These are phyloP conservation scores for Alternaria ethzedia DNA, from an alignment of 2,329 filamentous ascomycete species.

Conservation along the genomic window DNA sequence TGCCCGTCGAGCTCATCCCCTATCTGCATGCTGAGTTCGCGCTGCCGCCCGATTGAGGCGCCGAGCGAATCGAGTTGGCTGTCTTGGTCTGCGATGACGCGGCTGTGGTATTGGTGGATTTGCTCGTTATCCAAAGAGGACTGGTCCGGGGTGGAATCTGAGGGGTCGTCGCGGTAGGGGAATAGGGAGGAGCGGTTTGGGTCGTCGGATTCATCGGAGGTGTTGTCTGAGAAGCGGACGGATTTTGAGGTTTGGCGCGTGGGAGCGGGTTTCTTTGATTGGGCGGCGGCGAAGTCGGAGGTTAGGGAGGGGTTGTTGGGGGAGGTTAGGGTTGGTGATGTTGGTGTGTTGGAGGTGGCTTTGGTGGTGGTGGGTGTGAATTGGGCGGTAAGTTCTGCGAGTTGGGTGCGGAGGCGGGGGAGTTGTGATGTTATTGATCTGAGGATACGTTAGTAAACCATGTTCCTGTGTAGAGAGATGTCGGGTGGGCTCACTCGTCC, in stretches of 20 bases:
- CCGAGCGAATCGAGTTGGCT: slow-evolving; percentile 88
- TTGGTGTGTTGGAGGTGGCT: slow-evolving; percentile 41
- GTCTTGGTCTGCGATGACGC: slow-evolving; percentile 87
- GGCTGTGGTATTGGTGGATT: slow-evolving; percentile 82
- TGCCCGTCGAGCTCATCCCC: slow-evolving; percentile 94
- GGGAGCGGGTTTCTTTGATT: slow-evolving; percentile 35
- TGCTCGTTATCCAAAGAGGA: slow-evolving; percentile 76
- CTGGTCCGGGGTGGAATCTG: slow-evolving; percentile 57
- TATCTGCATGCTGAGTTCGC: slow-evolving; percentile 93
- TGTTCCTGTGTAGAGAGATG: not conserved
- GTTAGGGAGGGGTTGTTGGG: slow-evolving; percentile 52
- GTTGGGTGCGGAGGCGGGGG: slow-evolving; percentile 73
- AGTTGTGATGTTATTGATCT: slow-evolving; percentile 62
- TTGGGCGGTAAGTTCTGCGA: slow-evolving; percentile 72
- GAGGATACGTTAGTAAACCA: not conserved
- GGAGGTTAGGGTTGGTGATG: slow-evolving; percentile 49
- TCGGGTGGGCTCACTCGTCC: slow-evolving; percentile 57
- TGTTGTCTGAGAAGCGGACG: slow-evolving; percentile 80
- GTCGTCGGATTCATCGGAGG: slow-evolving; percentile 52
- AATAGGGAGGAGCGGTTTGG: slow-evolving; percentile 64
- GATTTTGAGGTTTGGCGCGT: slow-evolving; percentile 63
- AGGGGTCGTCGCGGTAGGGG: slow-evolving; percentile 75
- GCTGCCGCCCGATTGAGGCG: slow-evolving; percentile 84
- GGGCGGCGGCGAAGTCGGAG: slow-evolving; percentile 47
- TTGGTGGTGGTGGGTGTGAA: slow-evolving; percentile 68